phyloP scores from a whole-genome alignment of 2,329 filamentous ascomycete species.

The Calonectria pseudoreteaudii region DNA sequence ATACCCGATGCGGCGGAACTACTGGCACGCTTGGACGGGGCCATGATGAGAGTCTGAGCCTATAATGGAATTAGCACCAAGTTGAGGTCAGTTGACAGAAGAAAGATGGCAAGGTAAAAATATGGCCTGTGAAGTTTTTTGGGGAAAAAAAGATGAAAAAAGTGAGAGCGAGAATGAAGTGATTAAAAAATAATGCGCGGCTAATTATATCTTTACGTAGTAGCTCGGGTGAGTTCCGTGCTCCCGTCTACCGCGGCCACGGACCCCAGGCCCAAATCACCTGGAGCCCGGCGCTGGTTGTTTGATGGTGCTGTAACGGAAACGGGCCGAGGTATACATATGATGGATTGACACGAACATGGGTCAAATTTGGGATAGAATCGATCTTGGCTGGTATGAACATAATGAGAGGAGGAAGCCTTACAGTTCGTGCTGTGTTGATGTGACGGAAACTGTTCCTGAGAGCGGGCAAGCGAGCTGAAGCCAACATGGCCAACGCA shows the following conservation, averaged over 20 bases:
- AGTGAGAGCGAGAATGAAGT: not conserved
- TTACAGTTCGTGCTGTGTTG: constrained; percentile 43
- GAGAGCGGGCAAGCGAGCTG: constrained; percentile 47
- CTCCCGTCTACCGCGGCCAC: not conserved
- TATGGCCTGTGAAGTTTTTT: not conserved
- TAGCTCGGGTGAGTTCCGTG: constrained; percentile 8
- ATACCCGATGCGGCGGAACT: constrained; percentile 68
- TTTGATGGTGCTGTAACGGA: not conserved
- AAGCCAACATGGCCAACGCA: constrained; percentile 50
- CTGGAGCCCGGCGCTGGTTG: constrained; percentile 6
- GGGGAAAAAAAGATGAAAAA: no score
- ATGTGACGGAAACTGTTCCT: constrained; percentile 50
- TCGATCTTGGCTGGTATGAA: not conserved
- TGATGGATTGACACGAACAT: not conserved
- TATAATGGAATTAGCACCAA: constrained; percentile 8
- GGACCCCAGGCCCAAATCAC: not conserved
- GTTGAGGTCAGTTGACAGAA: not conserved
- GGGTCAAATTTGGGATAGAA: not conserved
- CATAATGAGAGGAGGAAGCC: constrained; percentile 17
- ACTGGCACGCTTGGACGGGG: constrained; percentile 64
- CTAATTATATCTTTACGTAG: not conserved
- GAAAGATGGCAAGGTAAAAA: not conserved
- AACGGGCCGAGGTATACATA: not conserved
- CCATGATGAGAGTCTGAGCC: constrained; percentile 58
- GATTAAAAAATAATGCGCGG: not conserved